Conservation (phyloP, 2,329 filamentous ascomycete genomes). For the Colletotrichum sp. region DNA sequence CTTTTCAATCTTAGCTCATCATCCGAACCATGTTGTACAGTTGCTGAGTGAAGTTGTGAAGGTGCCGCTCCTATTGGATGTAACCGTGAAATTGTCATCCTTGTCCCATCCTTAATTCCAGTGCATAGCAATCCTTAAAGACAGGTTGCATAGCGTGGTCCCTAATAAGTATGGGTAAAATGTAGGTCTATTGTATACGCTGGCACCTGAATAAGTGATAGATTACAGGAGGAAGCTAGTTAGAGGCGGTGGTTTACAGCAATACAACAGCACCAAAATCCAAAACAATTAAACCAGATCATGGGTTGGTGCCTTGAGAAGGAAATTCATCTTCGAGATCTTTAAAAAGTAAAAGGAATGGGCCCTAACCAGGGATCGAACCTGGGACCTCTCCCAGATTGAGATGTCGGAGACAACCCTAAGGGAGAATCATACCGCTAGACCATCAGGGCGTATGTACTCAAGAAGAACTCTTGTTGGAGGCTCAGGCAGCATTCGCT, state of each 20-base stretch:
- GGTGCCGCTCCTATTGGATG: neutral
- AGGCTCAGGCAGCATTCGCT: rapidly evolving
- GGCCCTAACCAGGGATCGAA: conserved; percentile 9
- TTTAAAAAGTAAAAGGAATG: neutral
- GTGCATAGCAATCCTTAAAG: neutral
- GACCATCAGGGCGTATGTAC: neutral
- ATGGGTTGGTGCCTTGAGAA: too few species aligned
- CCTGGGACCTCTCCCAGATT: neutral
- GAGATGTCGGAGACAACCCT: neutral
- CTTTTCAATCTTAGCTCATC: neutral
- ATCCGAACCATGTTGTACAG: neutral
- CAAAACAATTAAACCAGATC: too few species aligned
- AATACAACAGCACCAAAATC: rapidly evolving
- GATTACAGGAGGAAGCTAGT: too few species aligned
- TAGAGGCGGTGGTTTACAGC: too few species aligned
- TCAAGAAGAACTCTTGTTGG: neutral
- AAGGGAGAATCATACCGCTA: conserved; percentile 12
- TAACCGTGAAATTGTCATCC: rapidly evolving
- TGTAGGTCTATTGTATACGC: too few species aligned
- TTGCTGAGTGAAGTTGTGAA: neutral
- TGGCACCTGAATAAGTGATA: too few species aligned
- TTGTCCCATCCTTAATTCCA: neutral
- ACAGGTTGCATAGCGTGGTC: rapidly evolving
- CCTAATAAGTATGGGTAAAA: too few species aligned
- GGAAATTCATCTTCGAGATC: neutral